Conservation (phyloP, 1,139 yeast species). For the Blastobotrys illinoisensis region DNA sequence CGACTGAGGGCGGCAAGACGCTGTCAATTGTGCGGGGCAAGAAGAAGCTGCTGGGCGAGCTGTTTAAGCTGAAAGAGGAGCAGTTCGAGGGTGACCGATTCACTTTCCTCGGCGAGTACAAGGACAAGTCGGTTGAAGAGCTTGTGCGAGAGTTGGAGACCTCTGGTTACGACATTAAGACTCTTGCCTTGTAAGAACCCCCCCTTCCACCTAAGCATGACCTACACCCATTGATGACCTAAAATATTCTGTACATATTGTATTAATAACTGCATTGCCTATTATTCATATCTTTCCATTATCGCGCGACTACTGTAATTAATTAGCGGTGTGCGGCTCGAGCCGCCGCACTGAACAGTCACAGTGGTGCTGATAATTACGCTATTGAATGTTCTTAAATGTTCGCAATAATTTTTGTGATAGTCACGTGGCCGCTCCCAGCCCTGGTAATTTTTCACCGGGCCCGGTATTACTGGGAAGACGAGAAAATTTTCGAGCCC, state of each 20-base stretch:
- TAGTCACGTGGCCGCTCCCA: neutral
- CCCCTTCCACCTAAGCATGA: neutral
- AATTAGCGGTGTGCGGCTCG: neutral
- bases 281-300: no score
- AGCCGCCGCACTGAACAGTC: neutral
- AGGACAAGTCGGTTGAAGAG: slow-evolving; percentile 16
- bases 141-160: slow-evolving; percentile 33
- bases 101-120: neutral
- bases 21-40: slow-evolving; percentile 55
- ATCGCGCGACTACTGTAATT: no score
- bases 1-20: slow-evolving; percentile 36
- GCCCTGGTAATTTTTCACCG: neutral
- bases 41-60: slow-evolving; percentile 52
- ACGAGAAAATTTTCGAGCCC: neutral
- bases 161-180: slow-evolving; percentile 37
- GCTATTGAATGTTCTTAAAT: no score
- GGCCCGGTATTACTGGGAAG: neutral
- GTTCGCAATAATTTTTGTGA: neutral
- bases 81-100: slow-evolving; percentile 22
- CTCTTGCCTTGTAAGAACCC: slow-evolving; percentile 3
- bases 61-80: slow-evolving; percentile 45
- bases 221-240: neutral
- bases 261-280: neutral
- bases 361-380: neutral
- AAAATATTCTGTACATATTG: neutral